Conservation (phyloP, 345 rosid genomes). For the Carallia brachiata region DNA sequence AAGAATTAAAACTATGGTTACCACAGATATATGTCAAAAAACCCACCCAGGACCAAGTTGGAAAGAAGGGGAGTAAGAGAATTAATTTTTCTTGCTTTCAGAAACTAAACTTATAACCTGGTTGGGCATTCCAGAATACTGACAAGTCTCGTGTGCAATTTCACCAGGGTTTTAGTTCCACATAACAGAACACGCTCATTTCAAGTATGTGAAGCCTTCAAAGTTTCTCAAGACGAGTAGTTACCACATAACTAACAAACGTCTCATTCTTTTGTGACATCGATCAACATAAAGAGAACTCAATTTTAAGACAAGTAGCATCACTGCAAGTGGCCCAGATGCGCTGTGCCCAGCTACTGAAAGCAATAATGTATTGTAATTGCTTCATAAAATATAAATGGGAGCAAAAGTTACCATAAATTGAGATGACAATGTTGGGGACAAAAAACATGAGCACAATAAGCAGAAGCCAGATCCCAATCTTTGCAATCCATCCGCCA, state of each 20-base stretch:
- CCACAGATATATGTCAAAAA: not conserved
- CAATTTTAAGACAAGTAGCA: too few relatives aligned
- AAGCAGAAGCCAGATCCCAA: conserved; percentile 78
- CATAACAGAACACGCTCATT: not conserved
- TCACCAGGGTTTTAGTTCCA: not conserved
- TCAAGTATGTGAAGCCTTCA: not conserved
- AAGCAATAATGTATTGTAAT: not conserved
- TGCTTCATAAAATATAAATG: not conserved
- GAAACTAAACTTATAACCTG: not conserved
- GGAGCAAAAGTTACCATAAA: conserved; percentile 61
- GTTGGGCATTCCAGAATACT: too few relatives aligned
- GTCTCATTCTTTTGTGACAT: too few relatives aligned
- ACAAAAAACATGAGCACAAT: conserved; percentile 86
- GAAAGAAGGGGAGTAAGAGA: not conserved
- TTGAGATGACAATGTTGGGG: conserved; percentile 59
- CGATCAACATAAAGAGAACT: too few relatives aligned
- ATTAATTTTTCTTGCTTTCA: too few relatives aligned
- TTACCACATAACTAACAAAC: too few relatives aligned
- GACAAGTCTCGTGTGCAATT: too few relatives aligned
- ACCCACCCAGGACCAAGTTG: not conserved
- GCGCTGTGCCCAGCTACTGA: not conserved
- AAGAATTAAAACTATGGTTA: not conserved
- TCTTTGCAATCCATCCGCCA: conserved; percentile 92
- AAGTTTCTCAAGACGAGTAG: too few relatives aligned
- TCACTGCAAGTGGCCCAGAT: not conserved